phyloP scores from a whole-genome alignment of 768 basidiomycete species.

The Pisolithus marmoratus region DNA sequence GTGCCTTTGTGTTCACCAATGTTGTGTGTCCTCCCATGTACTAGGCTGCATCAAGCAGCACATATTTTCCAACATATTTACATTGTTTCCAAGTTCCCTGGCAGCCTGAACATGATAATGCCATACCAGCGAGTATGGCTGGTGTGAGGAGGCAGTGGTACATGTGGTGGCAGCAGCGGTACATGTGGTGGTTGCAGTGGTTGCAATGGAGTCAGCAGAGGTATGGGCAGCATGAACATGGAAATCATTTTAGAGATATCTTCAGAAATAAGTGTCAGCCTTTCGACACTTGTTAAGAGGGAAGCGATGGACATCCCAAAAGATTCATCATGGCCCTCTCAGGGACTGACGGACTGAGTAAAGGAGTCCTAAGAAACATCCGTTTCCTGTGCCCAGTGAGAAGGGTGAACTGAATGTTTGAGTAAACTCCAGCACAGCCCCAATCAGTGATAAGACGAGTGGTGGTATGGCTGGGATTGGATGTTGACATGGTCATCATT shows the following conservation, averaged over 20 bases:
- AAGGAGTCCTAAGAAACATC: conserved; percentile 74
- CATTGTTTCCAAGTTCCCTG: too few species aligned
- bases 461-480: conserved; percentile 21
- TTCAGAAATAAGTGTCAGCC: conserved; percentile 31
- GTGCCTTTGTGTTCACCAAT: too few species aligned
- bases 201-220: conserved; percentile 3
- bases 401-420: conserved; percentile 40
- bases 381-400: conserved; percentile 57
- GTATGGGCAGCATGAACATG: conserved; percentile 9
- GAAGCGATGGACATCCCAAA: conserved; percentile 65
- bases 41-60: too few species aligned
- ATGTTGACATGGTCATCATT: conserved; percentile 27
- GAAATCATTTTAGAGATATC: conserved; percentile 29
- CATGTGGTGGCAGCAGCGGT: neutral
- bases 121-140: conserved; percentile 26
- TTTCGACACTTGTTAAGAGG: conserved; percentile 26
- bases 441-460: conserved; percentile 33
- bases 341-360: conserved; percentile 41
- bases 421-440: conserved; percentile 32
- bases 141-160: conserved; percentile 5
- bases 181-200: conserved; percentile 1
- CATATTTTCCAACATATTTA: too few species aligned
- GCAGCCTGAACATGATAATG: too few species aligned
- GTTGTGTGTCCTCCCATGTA: too few species aligned
- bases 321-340: conserved; percentile 56